Percentiles rank a stretch among this genome's conserved stretches.
These are phyloP conservation scores for Starmerella vitae DNA, from an alignment of 805 yeast species.

Conservation along the genomic window DNA sequence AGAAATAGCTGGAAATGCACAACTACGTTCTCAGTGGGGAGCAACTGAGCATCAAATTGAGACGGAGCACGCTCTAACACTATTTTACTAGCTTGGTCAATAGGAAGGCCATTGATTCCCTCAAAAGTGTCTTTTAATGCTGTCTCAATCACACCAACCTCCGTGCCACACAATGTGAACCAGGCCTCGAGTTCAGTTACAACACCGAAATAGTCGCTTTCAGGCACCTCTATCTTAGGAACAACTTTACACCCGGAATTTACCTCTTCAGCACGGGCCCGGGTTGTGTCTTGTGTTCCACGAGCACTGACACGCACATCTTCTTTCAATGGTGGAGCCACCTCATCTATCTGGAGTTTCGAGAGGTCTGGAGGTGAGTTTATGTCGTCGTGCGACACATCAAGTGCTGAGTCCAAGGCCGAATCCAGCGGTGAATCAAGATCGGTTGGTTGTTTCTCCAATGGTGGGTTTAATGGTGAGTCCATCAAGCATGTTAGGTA, in stretches of 20 bases:
- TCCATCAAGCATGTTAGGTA: too few species aligned
- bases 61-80: background rate
- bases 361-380: slow-evolving; percentile 1
- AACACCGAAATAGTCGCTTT: slow-evolving; percentile 14
- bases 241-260: slow-evolving; percentile 16
- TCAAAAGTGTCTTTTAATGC: background rate
- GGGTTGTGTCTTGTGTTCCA: slow-evolving; percentile 2
- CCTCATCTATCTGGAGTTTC: slow-evolving; percentile 8
- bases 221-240: slow-evolving; percentile 16
- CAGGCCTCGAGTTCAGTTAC: slow-evolving; percentile 16
- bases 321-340: slow-evolving; percentile 3
- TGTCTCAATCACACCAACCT: background rate
- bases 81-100: background rate
- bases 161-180: slow-evolving; percentile 5
- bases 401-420: background rate
- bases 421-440: background rate
- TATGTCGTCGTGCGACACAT: background rate
- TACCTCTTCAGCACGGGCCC: slow-evolving; percentile 22
- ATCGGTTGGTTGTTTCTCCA: too few species aligned
- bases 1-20: slow-evolving; percentile 9
- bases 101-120: background rate
- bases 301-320: background rate
- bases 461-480: too few species aligned
- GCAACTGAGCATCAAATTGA: background rate
- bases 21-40: background rate